phyloP scores from a whole-genome alignment of 495 filamentous ascomycete genomes.

The Aspergillus cristatus region DNA sequence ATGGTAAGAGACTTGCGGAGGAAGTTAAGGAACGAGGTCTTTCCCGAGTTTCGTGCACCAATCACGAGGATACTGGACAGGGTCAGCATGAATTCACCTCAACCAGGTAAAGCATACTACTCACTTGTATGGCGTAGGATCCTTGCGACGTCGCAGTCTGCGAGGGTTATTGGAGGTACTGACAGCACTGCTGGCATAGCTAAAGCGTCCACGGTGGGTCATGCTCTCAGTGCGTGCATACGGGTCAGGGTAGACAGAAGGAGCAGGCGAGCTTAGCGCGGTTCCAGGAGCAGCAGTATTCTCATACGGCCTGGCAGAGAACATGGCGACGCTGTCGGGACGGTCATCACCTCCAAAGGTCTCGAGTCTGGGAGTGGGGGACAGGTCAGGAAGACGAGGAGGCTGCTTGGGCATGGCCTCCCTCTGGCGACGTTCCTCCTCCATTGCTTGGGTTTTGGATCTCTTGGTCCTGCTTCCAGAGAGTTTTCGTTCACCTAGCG shows the following conservation, averaged over 20 bases:
- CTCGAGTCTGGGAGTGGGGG: slow-evolving; percentile 54
- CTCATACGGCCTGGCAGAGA: slow-evolving; percentile 29
- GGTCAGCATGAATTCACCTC: slow-evolving; percentile 6
- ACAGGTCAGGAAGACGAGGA: slow-evolving; percentile 71
- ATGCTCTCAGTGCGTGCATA: slow-evolving; percentile 86
- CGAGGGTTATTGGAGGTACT: slow-evolving; percentile 93
- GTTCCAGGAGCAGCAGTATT: slow-evolving; percentile 6
- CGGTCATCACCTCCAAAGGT: slow-evolving; percentile 65
- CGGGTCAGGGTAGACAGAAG: slow-evolving; percentile 55
- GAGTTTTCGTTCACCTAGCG: slow-evolving; percentile 29
- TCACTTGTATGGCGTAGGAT: slow-evolving; percentile 97
- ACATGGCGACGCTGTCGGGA: slow-evolving; percentile 55
- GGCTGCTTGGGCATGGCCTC: slow-evolving; percentile 60
- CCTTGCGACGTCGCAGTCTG: slow-evolving; percentile 85
- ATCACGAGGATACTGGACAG: slow-evolving; percentile 74
- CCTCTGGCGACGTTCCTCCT: slow-evolving; percentile 60
- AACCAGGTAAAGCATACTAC: slow-evolving; percentile 18
- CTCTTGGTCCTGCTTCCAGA: slow-evolving; percentile 58
- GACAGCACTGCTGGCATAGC: slow-evolving; percentile 86
- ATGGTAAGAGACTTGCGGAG: slow-evolving; percentile 74
- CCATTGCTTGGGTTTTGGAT: slow-evolving; percentile 45
- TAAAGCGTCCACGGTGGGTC: slow-evolving; percentile 93
- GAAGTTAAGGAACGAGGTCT: slow-evolving; percentile 95
- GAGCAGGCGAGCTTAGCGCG: slow-evolving; percentile 25
- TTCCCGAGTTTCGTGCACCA: slow-evolving; percentile 81